These are phyloP conservation scores for Aurifilum marmelostoma DNA, from an alignment of 2,329 filamentous ascomycete species.

Conservation along the genomic window DNA sequence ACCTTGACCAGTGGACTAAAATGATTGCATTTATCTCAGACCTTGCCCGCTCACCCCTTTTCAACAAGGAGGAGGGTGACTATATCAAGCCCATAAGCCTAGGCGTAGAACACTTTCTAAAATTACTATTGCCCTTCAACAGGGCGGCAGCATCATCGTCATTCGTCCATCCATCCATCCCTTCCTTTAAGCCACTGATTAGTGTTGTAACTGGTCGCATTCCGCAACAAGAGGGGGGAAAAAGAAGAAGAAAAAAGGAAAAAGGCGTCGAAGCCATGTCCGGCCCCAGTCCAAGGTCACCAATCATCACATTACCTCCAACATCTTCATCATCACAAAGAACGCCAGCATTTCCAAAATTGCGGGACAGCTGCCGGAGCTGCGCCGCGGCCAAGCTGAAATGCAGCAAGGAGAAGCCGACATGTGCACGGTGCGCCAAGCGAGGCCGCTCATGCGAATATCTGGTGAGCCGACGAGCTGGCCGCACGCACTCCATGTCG, in stretches of 20 bases:
- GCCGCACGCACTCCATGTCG: not conserved
- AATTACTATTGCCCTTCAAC: not conserved
- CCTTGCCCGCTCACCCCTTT: not conserved
- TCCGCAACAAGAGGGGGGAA: not conserved
- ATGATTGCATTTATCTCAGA: not conserved
- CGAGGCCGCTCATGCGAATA: not conserved
- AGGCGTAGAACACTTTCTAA: not conserved
- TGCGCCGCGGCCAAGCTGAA: not conserved
- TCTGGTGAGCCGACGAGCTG: not conserved
- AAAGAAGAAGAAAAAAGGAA: not conserved
- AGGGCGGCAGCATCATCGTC: not conserved
- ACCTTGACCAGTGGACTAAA: not conserved
- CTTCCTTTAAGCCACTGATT: not conserved
- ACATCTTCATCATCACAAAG: not conserved
- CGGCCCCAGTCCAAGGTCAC: not conserved
- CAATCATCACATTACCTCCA: not conserved
- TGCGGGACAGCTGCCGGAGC: not conserved
- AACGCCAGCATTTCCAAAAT: not conserved
- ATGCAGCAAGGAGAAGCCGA: not conserved
- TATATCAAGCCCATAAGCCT: not conserved
- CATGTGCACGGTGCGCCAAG: not conserved
- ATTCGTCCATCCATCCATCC: not conserved
- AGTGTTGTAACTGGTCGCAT: not conserved
- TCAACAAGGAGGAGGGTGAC: not conserved
- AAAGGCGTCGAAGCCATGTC: not conserved